These are phyloP conservation scores for Tieghemiomyces parasiticus DNA, from an alignment of 192 early-diverging fungal genomes.

Conservation along the genomic window DNA sequence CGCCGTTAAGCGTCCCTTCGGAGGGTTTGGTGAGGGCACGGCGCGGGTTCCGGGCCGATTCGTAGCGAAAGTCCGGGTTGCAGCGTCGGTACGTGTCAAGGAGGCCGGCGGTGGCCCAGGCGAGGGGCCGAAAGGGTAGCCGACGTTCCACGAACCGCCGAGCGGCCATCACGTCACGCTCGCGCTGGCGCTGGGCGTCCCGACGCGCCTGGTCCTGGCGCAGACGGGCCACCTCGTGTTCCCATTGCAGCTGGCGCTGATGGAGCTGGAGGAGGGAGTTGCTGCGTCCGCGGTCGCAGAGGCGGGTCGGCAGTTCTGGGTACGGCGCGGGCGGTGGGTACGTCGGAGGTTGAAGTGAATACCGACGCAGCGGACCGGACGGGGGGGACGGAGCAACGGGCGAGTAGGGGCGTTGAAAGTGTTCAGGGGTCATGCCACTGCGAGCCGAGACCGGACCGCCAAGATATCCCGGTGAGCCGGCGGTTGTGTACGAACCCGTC, in stretches of 20 bases:
- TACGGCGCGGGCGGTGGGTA: not conserved
- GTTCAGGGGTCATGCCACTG: conserved; percentile 11
- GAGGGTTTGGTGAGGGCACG: conserved; percentile 89
- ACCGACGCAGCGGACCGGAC: not conserved
- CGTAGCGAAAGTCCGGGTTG: conserved; percentile 75
- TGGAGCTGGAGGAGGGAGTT: conserved; percentile 7
- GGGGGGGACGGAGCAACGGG: no score
- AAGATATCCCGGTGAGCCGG: no score
- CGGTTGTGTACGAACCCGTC: no score
- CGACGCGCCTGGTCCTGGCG: not conserved
- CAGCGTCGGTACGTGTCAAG: conserved; percentile 56
- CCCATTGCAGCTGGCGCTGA: conserved; percentile 5
- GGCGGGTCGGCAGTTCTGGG: not conserved
- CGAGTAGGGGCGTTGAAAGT: conserved; percentile 7
- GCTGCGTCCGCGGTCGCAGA: conserved; percentile 6
- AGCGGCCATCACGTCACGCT: not conserved
- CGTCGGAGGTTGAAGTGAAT: not conserved
- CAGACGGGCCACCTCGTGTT: not conserved
- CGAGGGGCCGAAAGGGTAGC: conserved; percentile 28
- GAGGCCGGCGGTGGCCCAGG: conserved; percentile 40
- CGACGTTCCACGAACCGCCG: not conserved
- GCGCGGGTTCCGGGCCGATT: conserved; percentile 62
- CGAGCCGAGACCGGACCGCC: no score
- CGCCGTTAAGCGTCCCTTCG: conserved; percentile 79
- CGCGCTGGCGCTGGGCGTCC: not conserved